These are phyloP conservation scores for Cercophora scortea DNA, from an alignment of 495 filamentous ascomycete species.

Conservation along the genomic window DNA sequence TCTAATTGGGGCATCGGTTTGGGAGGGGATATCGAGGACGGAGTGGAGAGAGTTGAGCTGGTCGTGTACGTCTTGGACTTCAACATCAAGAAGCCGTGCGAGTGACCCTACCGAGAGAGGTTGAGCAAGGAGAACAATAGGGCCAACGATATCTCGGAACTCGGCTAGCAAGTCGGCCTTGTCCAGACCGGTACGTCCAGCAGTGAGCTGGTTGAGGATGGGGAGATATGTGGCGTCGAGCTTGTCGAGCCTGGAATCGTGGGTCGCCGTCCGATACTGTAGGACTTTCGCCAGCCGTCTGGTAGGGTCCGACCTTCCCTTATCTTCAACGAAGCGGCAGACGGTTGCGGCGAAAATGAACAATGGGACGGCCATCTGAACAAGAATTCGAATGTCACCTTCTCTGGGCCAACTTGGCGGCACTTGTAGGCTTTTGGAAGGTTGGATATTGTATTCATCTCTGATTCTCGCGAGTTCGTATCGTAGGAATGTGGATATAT, in stretches of 20 bases:
- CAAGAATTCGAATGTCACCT: constrained; percentile 21
- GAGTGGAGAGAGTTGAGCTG: constrained; percentile 20
- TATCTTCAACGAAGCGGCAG: constrained; percentile 26
- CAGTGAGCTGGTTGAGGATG: constrained; percentile 2
- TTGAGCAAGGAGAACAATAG: too few species aligned
- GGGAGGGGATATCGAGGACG: constrained; percentile 27
- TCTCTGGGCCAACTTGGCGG: constrained; percentile 35
- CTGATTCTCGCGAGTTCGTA: too few species aligned
- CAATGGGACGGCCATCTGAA: constrained; percentile 27
- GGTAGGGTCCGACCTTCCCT: not conserved
- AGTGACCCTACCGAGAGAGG: too few species aligned
- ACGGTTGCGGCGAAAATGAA: constrained; percentile 39
- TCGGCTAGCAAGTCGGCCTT: constrained; percentile 1
- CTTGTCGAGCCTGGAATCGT: not conserved
- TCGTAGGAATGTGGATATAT: constrained; percentile 27
- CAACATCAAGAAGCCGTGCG: too few species aligned
- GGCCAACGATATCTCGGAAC: constrained; percentile 18
- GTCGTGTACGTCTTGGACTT: not conserved
- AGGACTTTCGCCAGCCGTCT: constrained; percentile 9
- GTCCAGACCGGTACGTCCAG: constrained; percentile 5
- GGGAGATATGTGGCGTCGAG: constrained; percentile 18
- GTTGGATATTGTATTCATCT: too few species aligned
- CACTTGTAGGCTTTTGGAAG: too few species aligned
- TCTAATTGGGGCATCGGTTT: constrained; percentile 21
- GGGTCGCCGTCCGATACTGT: not conserved